Evolutionary conservation across 352 stramenopile species (phyloP).

Genomic region (Pythium chondricola): DNA sequence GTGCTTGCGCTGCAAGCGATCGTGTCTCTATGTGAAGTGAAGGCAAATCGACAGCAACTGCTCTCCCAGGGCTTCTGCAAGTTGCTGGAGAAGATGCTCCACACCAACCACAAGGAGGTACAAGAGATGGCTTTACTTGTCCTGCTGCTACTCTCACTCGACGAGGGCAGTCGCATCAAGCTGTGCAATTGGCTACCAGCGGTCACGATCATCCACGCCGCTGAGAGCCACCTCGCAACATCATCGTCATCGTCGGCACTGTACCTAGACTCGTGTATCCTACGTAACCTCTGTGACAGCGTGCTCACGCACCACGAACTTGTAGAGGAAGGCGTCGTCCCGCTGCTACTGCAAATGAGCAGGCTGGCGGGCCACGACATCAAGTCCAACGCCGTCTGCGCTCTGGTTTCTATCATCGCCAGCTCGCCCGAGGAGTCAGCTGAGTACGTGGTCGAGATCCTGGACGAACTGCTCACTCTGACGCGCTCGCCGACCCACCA

Average conservation of each 20-base stretch:
- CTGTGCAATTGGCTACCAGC: constrained; percentile 65
- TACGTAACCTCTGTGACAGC: constrained; percentile 69
- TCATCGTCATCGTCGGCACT: constrained; percentile 17
- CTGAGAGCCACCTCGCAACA: neutral
- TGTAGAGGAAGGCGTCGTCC: constrained; percentile 47
- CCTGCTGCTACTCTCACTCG: constrained; percentile 46
- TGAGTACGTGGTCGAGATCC: constrained; percentile 47
- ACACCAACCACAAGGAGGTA: constrained; percentile 28
- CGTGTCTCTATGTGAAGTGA: constrained; percentile 44
- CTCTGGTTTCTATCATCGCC: constrained; percentile 54
- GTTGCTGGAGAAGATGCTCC: constrained; percentile 39
- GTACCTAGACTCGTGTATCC: constrained; percentile 58
- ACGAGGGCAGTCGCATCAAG: constrained; percentile 61
- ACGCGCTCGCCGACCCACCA: constrained; percentile 18
- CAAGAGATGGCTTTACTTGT: constrained; percentile 51
- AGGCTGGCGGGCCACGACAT: constrained; percentile 37
- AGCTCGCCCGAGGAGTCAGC: constrained; percentile 52
- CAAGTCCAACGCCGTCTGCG: constrained; percentile 62
- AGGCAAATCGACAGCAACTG: constrained; percentile 38
- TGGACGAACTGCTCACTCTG: constrained; percentile 44
- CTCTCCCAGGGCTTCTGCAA: constrained; percentile 45
- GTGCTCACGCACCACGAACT: constrained; percentile 70
- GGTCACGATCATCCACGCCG: constrained; percentile 28
- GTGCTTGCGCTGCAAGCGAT: constrained; percentile 41
- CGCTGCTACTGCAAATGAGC: constrained; percentile 55